Evolutionary conservation across 192 early-diverging fungal species (phyloP).

Genomic region (Backusella psychrophila): DNA sequence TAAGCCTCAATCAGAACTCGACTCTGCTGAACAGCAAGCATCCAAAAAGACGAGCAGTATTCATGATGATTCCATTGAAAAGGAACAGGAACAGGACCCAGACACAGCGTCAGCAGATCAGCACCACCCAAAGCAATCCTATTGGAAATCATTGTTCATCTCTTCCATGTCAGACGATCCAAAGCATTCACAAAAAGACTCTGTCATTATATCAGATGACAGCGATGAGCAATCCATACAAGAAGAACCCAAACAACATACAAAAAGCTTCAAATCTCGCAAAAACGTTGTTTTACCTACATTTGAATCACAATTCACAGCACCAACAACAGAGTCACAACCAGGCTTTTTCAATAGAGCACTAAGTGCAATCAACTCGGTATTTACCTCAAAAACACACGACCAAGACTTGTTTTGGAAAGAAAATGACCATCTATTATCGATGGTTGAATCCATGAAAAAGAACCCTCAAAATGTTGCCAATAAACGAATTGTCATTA

Average conservation of each 20-base stretch:
- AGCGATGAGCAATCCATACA: neutral
- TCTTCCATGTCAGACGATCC: neutral
- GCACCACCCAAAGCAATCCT: constrained; percentile 2
- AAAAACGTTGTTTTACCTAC: constrained; percentile 30
- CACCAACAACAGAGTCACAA: neutral
- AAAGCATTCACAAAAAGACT: neutral
- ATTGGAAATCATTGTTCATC: constrained; percentile 7
- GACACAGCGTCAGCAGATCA: neutral
- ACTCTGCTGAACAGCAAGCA: neutral
- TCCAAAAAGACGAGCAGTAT: neutral
- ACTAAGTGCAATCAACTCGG: neutral
- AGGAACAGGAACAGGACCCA: neutral
- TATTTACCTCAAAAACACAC: constrained; percentile 11
- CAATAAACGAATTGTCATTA: constrained; percentile 60
- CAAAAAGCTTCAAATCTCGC: neutral
- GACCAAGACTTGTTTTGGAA: neutral
- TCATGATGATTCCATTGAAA: neutral
- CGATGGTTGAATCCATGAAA: constrained; percentile 20
- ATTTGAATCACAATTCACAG: constrained; percentile 31
- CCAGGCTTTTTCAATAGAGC: neutral
- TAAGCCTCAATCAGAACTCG: neutral
- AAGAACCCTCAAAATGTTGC: constrained; percentile 21
- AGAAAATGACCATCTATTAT: neutral
- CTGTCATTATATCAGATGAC: constrained; percentile 12
- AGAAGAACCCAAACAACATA: neutral